Evolutionary conservation across 768 basidiomycete species (phyloP), one percentile per base, ranked within the genome.

Genomic region (Basidioascus undulatus): DNA sequence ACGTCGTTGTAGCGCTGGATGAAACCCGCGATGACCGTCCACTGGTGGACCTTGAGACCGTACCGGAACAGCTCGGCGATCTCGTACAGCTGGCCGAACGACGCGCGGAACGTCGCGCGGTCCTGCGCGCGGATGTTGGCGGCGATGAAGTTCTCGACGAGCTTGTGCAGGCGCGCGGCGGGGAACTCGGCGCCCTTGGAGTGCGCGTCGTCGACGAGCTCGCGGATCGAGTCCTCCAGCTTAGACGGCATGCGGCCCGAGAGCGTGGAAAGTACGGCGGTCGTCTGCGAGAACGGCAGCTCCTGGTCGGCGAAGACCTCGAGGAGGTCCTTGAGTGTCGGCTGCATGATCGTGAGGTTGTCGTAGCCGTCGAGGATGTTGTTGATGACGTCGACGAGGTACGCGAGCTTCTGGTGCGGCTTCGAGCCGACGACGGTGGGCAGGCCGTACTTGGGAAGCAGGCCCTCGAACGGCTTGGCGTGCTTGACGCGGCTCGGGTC

Each of bases 291-390:
- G 60, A 76, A 94, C 0, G 92, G 86, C 21, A 96, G 72, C 46
- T 81, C 79, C 6, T 76, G 69, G 51, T 86, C 68, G 45, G 76
- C 74, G 26, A 98, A 68, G 31, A 82, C 72, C 28, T 71, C 63
- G 50, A 82, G 65, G 43, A 98, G 73, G 34, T 84, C 77, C 57
- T 83, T 87, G 53, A 94, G 65, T 10, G 82, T 81, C 5, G 74
- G 60, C 16, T 68, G 66, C 78, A 96, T 84, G 49, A 80, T 66
- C 5, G 83, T 76, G 53, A 84, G 81, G 61, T 94, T 94, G 61
- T 98, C 92, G 59, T 77, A 98, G 28, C 92, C 92, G 43, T 84
- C 80, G 45, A 98, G 68, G 50, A 92, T 87, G 60, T 94, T 84
- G 57, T 74, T 71, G 39, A 98, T 66, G 41, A 76, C 67, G 47